Evolutionary conservation across 768 basidiomycete genomes (phyloP), one percentile per base, ranked within the genome.

Genomic region (Rhizopogon vesiculosus): DNA sequence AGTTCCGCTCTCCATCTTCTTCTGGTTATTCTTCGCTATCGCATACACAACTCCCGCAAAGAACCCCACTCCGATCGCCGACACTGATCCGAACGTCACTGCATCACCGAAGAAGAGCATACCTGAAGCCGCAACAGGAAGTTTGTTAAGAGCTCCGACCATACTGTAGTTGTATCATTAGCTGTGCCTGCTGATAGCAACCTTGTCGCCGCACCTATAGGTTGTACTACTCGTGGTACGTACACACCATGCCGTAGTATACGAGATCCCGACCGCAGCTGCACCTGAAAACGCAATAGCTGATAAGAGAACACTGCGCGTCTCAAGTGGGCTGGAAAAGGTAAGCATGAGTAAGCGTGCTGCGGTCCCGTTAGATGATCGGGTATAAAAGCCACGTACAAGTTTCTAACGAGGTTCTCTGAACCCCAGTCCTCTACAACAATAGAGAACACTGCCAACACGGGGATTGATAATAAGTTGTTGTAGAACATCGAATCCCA

Each of bases 401-500:
- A 99, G 70, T 96, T 98, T 48, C 79, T 76, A 38, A 70, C 70
- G 38, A 99, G 76, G 67, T 86, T 94, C 45, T 81, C 86, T 8
- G 76, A 74, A 38, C 87, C 81, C 97, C 97, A 99, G 67, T 97
- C 85, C 73, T 99, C 97, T 31, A 88, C 72, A 46, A 93, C 61
- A 60, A 98, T 61, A 8, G 95, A 97, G 66, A 87, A 92, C 50
- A 92, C 63, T 53, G 81, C 78, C 43, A 99, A 76, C 40, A 98
- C 85, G 5, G 97, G 97, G 62, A 98, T 95, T 18, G 93, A 96
- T 51, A 98, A 75, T 44, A 98, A 69, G 70, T 98, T 99, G 76
- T 96, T 97, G 78, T 98, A 98, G 75, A 93, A 96, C 94, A 98
- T 98, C 12, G 94, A 87, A 66, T 98, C 96, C 95, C 94, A 97